phyloP scores from a whole-genome alignment of 108 stramenopile species.

The Pseudonitzschia multistriata region DNA sequence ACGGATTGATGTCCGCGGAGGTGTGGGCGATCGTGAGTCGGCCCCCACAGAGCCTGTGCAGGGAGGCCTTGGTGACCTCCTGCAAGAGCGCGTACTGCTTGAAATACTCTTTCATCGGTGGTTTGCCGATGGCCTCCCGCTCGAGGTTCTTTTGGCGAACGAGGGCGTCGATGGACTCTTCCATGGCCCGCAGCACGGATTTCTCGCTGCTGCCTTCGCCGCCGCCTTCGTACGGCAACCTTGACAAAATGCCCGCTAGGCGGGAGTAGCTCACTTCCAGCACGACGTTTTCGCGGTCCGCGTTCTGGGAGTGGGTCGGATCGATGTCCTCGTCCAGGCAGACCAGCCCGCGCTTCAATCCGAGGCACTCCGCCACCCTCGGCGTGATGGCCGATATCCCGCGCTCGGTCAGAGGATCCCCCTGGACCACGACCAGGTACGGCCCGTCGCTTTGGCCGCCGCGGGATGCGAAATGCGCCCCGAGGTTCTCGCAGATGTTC shows the following conservation, averaged over 20 bases:
- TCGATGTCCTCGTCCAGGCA: constrained; percentile 8
- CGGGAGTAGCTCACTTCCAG: constrained; percentile 10
- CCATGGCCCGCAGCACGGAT: constrained; percentile 8
- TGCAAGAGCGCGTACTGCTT: constrained; percentile 42
- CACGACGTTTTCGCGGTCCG: constrained; percentile 19
- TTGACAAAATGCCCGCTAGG: neutral
- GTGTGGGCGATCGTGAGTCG: constrained; percentile 50
- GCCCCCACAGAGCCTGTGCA: constrained; percentile 18
- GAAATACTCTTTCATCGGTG: constrained; percentile 25
- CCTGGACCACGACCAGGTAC: constrained; percentile 5
- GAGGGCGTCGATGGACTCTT: constrained; percentile 24
- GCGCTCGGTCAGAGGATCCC: constrained; percentile 7
- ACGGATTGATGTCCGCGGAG: constrained; percentile 30
- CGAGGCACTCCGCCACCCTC: neutral
- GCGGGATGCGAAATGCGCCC: neutral
- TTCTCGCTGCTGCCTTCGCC: neutral
- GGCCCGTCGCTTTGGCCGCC: neutral
- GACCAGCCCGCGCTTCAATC: constrained; percentile 1
- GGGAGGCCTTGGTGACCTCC: constrained; percentile 51
- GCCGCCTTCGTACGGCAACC: neutral
- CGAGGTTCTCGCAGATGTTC: neutral
- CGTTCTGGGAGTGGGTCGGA: constrained; percentile 12
- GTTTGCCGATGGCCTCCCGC: constrained; percentile 17
- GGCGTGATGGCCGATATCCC: constrained; percentile 26
- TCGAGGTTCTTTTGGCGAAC: constrained; percentile 33